Evolutionary conservation across 805 yeast species (phyloP).

Genomic region (Spathaspora girioi): DNA sequence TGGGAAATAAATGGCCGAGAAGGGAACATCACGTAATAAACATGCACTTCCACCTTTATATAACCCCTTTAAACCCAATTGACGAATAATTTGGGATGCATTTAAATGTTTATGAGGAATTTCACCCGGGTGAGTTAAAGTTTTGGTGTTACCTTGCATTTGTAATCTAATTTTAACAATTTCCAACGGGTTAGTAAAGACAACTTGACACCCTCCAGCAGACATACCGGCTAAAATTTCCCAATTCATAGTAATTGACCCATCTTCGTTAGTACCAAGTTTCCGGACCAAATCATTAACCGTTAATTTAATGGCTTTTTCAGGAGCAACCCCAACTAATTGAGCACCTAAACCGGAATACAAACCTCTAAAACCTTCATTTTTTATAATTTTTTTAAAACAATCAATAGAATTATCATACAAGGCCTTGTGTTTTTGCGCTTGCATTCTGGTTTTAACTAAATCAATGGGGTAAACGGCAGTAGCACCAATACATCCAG

Average conservation of each 20-base stretch:
- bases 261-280: slow-evolving; percentile 49
- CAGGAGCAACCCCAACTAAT: slow-evolving; percentile 96
- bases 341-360: slow-evolving; percentile 95
- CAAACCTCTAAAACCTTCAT: slow-evolving; percentile 81
- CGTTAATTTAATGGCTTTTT: slow-evolving; percentile 93
- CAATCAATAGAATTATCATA: slow-evolving; percentile 86
- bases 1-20: slow-evolving; percentile 95
- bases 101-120: slow-evolving; percentile 42
- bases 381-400: slow-evolving; percentile 66
- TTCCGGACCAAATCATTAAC: slow-evolving; percentile 87
- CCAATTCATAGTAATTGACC: slow-evolving; percentile 46
- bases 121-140: slow-evolving; percentile 27
- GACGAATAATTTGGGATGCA: slow-evolving; percentile 71
- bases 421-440: slow-evolving; percentile 69
- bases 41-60: slow-evolving; percentile 93
- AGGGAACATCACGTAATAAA: slow-evolving; percentile 90
- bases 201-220: slow-evolving; percentile 96
- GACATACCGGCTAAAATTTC: slow-evolving; percentile 87
- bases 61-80: slow-evolving; percentile 78
- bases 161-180: slow-evolving; percentile 93
- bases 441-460: slow-evolving; percentile 96
- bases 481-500: slow-evolving; percentile 98
- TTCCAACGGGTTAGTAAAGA: slow-evolving; percentile 94
- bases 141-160: slow-evolving; percentile 74
- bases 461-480: slow-evolving; percentile 95